Evolutionary conservation across 2,329 filamentous ascomycete species (phyloP).

Genomic region (Botrytis fabae): DNA sequence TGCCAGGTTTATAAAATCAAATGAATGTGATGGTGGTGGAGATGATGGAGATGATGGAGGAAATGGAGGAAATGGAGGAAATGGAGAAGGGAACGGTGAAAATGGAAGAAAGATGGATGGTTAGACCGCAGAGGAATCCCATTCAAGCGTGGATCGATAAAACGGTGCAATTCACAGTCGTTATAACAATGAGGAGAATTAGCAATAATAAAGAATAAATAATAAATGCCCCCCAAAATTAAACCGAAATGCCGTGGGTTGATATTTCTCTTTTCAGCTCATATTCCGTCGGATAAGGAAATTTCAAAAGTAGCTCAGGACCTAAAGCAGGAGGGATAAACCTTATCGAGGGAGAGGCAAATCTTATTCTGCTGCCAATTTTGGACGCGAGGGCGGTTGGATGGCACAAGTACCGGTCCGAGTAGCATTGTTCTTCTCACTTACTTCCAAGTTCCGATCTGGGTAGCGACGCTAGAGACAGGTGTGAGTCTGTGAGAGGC

Average conservation of each 20-base stretch:
- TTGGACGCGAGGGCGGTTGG: neutral
- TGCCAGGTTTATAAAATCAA: neutral
- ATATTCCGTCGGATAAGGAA: slow-evolving; percentile 6
- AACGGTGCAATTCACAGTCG: neutral
- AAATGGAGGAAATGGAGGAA: neutral
- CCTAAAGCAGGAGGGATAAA: neutral
- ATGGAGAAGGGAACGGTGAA: neutral
- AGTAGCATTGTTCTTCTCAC: neutral
- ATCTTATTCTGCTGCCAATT: neutral
- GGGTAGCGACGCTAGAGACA: no score
- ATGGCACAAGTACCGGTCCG: no score
- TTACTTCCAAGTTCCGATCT: neutral
- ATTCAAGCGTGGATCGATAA: neutral
- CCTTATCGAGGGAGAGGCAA: slow-evolving; percentile 1
- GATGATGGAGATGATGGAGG: neutral
- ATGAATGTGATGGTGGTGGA: neutral
- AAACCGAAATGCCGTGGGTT: neutral
- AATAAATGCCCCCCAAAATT: no score
- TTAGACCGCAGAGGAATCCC: neutral
- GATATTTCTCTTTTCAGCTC: neutral
- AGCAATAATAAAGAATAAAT: no score
- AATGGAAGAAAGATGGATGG: neutral
- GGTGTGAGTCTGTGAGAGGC: neutral
- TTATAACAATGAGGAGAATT: neutral
- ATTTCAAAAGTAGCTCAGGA: neutral